phyloP scores from a whole-genome alignment of 75 land plant genomes.

The Gnetum montanum region DNA sequence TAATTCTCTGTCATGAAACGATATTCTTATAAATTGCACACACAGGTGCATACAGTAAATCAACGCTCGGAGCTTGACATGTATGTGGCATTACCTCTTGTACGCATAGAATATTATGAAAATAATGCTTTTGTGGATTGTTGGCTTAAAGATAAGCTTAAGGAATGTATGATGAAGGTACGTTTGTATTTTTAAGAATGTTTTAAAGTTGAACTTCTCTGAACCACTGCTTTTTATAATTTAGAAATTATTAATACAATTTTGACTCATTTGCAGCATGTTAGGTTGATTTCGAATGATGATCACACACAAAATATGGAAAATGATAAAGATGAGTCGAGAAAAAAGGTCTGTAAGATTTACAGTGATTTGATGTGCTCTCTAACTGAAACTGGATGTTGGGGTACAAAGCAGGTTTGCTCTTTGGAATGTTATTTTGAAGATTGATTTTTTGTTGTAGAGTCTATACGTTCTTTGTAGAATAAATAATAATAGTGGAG shows the following conservation, averaged over 20 bases:
- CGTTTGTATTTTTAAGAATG: background rate
- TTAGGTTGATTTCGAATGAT: constrained; percentile 3
- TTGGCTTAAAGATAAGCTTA: constrained; percentile 13
- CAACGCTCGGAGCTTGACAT: constrained; percentile 48
- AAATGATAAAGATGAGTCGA: constrained; percentile 15
- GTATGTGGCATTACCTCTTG: constrained; percentile 42
- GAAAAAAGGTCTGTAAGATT: constrained; percentile 17
- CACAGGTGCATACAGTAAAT: constrained; percentile 59
- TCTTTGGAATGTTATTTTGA: constrained; percentile 1
- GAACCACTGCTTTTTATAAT: too few relatives aligned
- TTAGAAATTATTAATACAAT: too few relatives aligned
- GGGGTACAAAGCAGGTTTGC: constrained; percentile 53
- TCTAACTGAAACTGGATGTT: constrained; percentile 54
- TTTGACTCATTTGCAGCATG: too few relatives aligned
- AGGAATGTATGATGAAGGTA: constrained; percentile 41
- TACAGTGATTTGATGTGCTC: constrained; percentile 53
- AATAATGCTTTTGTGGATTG: constrained; percentile 7
- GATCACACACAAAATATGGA: constrained; percentile 10
- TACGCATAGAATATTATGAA: constrained; percentile 34
- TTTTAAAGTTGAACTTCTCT: too few relatives aligned
- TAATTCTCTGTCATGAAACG: too few relatives aligned
- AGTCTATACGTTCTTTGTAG: background rate
- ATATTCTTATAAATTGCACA: background rate
- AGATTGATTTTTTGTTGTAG: background rate
- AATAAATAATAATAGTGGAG: too few relatives aligned